Conservation (phyloP, 257 asterid genomes). For the Plantago major region DNA sequence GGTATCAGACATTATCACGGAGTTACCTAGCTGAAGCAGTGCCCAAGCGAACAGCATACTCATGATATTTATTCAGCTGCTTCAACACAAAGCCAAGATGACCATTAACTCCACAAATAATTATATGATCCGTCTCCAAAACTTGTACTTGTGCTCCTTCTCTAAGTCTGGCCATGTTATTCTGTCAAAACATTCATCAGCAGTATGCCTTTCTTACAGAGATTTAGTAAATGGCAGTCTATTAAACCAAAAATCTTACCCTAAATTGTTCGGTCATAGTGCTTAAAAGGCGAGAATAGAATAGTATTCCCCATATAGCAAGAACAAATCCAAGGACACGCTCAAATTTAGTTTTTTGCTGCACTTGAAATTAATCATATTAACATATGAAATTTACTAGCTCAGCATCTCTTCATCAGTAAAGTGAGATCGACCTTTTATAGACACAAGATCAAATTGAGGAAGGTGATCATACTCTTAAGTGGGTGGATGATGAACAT, state of each 20-base stretch:
- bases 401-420: slow-evolving; percentile 24
- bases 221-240: slow-evolving; percentile 20
- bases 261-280: slow-evolving; percentile 98
- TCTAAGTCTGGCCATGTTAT: slow-evolving; percentile 80
- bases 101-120: slow-evolving; percentile 83
- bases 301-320: slow-evolving; percentile 96
- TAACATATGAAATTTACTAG: slow-evolving; percentile 26
- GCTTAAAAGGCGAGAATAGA: slow-evolving; percentile 91
- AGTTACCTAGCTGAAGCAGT: slow-evolving; percentile 87
- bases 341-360: slow-evolving; percentile 95
- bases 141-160: slow-evolving; percentile 98
- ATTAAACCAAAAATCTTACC: slow-evolving; percentile 43
- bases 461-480: slow-evolving; percentile 64
- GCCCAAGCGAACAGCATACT: slow-evolving; percentile 85
- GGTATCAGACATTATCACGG: background rate
- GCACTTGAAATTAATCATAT: slow-evolving; percentile 40
- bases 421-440: slow-evolving; percentile 22
- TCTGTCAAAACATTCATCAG: slow-evolving; percentile 49
- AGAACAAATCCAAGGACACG: slow-evolving; percentile 87
- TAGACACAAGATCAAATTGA: slow-evolving; percentile 16
- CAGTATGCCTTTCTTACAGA: slow-evolving; percentile 21
- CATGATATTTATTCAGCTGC: slow-evolving; percentile 93
- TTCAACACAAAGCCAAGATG: slow-evolving; percentile 79
- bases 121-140: slow-evolving; percentile 82
- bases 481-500: slow-evolving; percentile 93